Base-by-base conservation (phyloP, 2,329 filamentous ascomycete genomes). In the Fusarium protoensiforme region DNA sequence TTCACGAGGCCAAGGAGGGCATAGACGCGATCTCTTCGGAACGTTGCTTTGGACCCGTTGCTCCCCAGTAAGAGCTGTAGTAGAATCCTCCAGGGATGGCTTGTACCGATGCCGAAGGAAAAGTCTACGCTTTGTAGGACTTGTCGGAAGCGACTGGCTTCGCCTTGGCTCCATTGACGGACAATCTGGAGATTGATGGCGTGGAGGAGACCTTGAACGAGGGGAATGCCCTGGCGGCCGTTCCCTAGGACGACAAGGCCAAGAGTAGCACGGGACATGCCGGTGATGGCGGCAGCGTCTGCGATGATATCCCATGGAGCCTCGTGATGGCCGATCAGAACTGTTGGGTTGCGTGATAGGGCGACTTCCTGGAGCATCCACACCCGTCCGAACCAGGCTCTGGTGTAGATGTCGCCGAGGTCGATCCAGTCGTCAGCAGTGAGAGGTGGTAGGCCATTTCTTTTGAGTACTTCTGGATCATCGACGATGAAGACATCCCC, bases 351-450 rank as follows among this genome's bases (percentile, higher is more conserved):
- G 7, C 24, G 29, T 7, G 77, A 75, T 5, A 80, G 57, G 13
- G 75, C 76, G 5, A 76, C 72, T 60, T 80, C 78, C 36, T 80
- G 78, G 27, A 80, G 67, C 62, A 77, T 76, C 79, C 79, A 80
- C 20, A 78, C 74, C 3, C 79, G 75, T 6, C 69, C 48, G 62
- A 80, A 79, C 77, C 79, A 80, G 2, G 71, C 53, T 24, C 78
- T 65, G 7, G 54, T 59, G 53, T 71, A 74, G 33, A 78, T 43
- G 31, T 73, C 73, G 4, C 43, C 60, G 29, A 77, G 39, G 24
- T 65, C 63, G 1, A 53, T 10, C 75, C 67, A 73, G 48, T 77
- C 74, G 8, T 62, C 29, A 5, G 33, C 38, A 1, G 74, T 64
- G 24, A 76, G 56, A 9, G 68, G 59, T 2, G 74, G 74, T 13